phyloP scores from a whole-genome alignment of 495 filamentous ascomycete species.

The Lasiosphaeria ovina region DNA sequence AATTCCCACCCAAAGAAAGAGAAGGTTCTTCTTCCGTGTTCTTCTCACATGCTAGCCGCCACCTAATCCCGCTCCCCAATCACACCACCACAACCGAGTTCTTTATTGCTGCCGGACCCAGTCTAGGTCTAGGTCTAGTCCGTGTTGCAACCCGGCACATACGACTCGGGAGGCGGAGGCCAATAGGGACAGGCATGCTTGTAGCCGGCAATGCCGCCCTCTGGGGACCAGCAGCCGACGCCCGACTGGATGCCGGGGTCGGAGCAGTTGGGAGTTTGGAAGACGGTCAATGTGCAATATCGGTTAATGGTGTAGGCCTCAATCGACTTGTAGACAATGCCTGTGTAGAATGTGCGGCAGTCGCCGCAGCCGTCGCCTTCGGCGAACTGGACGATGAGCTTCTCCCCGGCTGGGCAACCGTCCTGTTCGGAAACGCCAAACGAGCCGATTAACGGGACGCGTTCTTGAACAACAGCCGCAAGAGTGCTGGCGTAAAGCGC shows the following conservation, averaged over 20 bases:
- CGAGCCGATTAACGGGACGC: constrained; percentile 1
- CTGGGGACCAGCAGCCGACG: constrained; percentile 11
- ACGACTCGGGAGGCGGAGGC: background rate
- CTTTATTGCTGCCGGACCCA: too few relatives aligned
- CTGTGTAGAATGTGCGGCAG: constrained; percentile 11
- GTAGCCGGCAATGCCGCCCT: constrained; percentile 11
- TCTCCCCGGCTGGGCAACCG: background rate
- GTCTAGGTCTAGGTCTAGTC: too few relatives aligned
- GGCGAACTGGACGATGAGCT: constrained; percentile 3
- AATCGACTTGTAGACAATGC: constrained; percentile 6
- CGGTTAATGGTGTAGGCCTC: constrained; percentile 4
- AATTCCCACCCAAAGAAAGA: too few relatives aligned
- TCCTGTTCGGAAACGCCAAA: background rate
- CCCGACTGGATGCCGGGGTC: constrained; percentile 8
- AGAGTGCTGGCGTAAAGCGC: background rate
- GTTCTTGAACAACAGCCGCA: background rate
- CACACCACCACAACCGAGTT: too few relatives aligned
- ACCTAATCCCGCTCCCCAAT: too few relatives aligned
- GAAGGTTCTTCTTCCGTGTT: too few relatives aligned
- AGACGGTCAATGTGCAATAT: constrained; percentile 12
- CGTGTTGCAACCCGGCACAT: background rate
- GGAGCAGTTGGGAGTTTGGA: constrained; percentile 6
- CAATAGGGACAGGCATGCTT: constrained; percentile 10
- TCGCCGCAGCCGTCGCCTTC: constrained; percentile 5
- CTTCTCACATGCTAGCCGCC: too few relatives aligned